Conservation (phyloP, 2,329 filamentous ascomycete genomes). For the Pleoardoris graminearum region DNA sequence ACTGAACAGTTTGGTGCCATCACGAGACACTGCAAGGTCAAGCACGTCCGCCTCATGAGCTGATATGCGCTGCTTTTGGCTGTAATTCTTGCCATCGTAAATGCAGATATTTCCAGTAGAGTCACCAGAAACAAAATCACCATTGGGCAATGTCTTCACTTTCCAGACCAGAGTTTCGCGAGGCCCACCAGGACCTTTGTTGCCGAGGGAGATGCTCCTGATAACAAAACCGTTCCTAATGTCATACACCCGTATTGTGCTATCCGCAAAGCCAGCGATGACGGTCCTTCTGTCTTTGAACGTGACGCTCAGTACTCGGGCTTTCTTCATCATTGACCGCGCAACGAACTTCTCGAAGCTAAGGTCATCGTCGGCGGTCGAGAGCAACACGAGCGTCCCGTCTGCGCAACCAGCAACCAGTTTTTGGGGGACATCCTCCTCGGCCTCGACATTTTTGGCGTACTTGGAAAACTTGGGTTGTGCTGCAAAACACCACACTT, state of each 20-base stretch:
- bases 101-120: conserved; percentile 92
- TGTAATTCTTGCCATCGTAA: conserved; percentile 92
- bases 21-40: conserved; percentile 78
- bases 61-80: conserved; percentile 81
- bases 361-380: conserved; percentile 81
- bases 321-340: conserved; percentile 78
- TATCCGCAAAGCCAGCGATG: conserved; percentile 93
- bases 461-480: conserved; percentile 66
- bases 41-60: conserved; percentile 89
- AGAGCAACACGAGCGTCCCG: conserved; percentile 84
- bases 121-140: conserved; percentile 91
- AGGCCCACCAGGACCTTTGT: conserved; percentile 73
- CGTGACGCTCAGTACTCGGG: conserved; percentile 85
- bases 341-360: conserved; percentile 77
- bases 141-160: conserved; percentile 82
- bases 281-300: conserved; percentile 84
- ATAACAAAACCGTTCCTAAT: conserved; percentile 75
- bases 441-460: conserved; percentile 15
- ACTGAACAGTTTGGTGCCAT: conserved; percentile 82
- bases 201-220: conserved; percentile 82
- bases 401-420: conserved; percentile 89
- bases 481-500: conserved; percentile 94
- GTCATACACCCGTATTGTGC: conserved; percentile 90
- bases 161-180: conserved; percentile 93
- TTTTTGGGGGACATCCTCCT: conserved; percentile 53